Percentiles rank a stretch among this genome's conserved stretches.
phyloP scores from a whole-genome alignment of 768 basidiomycete species.

The Lyophyllum semitale region DNA sequence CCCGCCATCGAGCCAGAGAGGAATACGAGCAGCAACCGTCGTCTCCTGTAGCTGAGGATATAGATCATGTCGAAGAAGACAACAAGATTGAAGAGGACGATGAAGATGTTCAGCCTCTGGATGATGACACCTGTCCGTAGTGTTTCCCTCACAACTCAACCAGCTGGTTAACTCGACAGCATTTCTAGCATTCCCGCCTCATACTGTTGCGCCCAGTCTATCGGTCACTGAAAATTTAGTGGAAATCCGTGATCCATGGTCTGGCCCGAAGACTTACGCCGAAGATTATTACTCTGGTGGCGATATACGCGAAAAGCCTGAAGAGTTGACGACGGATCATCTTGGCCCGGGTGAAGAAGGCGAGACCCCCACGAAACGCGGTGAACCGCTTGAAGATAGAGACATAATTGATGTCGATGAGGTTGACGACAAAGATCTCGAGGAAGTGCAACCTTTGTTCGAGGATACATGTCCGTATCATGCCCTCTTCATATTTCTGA shows the following conservation, averaged over 20 bases:
- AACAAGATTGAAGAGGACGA: constrained; percentile 21
- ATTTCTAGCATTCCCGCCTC: constrained; percentile 11
- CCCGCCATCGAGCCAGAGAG: constrained; percentile 4
- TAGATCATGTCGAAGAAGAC: constrained; percentile 6
- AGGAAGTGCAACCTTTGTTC: constrained; percentile 27
- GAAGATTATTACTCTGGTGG: constrained; percentile 38
- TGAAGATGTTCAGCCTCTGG: constrained; percentile 31
- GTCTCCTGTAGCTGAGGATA: constrained; percentile 1
- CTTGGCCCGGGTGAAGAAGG: constrained; percentile 7
- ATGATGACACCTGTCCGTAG: constrained; percentile 31
- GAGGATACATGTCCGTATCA: constrained; percentile 32
- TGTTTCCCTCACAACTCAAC: not conserved
- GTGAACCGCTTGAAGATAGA: not conserved
- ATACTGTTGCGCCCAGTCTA: constrained; percentile 24
- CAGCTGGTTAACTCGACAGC: not conserved
- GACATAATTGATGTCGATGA: constrained; percentile 8
- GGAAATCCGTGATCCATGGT: constrained; percentile 37
- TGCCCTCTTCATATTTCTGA: not conserved
- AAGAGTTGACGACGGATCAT: constrained; percentile 3
- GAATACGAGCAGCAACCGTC: not conserved
- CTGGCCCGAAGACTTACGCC: constrained; percentile 32
- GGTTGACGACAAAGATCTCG: constrained; percentile 13
- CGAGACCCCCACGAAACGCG: not conserved
- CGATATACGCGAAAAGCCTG: constrained; percentile 12
- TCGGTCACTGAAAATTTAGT: constrained; percentile 15